Base-by-base conservation (phyloP, 495 filamentous ascomycete genomes). In the Cercophora sp. region DNA sequence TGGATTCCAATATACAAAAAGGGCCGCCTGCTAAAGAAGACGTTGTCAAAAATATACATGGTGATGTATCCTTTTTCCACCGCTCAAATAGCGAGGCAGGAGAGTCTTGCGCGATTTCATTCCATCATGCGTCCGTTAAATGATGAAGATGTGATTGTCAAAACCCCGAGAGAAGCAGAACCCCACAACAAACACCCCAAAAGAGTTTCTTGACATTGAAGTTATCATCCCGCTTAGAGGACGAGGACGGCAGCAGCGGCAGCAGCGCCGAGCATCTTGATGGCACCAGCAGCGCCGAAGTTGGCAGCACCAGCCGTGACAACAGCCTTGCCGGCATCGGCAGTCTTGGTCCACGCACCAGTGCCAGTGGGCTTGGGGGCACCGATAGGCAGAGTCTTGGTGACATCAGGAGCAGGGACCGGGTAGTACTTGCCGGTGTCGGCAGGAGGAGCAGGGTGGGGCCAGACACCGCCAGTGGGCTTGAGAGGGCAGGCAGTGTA, bases 241-340 rank as follows among this genome's bases (percentile, higher is more conserved):
- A 52, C 24, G 23, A 52, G 37, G 29, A 13, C 29, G 13, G 29
- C 29, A 19, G 50, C 50, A 35, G 50, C 50, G 5, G 27, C 40
- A 19, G 40, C 50, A n/a, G 40, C 39, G 13, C 20, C 50, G 34
- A 40, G 13, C 11, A 52, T 31, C 29, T 32, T 32, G 35, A 51
- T 18, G 8, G 48, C 37, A 19, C 16, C 50, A 2, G 40, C 13
- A 29, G 40, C 27, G 11, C 32, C 32, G 34, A 50, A 50, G 26
- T 29, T 27, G 19, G 50, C 39, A 18, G 50, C 50, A 37, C 50
- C 50, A 18, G 50, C 50, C 19, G 50, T 52, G 50, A 52, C 50
- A 29, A 44, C 39, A 23, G 40, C 39, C n/a, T n/a, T n/a, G n/a
- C n/a, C n/a, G 15, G 42, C 26, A 13, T 15, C 16, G 18, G 50